Evolutionary conservation across 805 yeast species (phyloP), one percentile per base, ranked within the genome.

Genomic region (Suhomyces prunicola): DNA sequence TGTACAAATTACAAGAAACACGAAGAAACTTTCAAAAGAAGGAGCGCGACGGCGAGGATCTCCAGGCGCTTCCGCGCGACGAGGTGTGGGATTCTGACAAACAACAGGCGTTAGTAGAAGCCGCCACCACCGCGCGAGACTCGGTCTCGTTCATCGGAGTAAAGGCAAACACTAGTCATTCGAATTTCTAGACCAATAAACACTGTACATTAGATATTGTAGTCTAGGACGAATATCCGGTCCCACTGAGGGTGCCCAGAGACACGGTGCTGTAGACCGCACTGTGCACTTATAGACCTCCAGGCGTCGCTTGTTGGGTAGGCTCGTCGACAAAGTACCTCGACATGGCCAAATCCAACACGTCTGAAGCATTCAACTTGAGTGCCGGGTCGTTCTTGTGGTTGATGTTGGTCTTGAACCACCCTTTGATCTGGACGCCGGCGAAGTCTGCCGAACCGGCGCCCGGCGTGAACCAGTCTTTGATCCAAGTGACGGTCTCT

Each of bases 51-150:
- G 67, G 68, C 3, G 72, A 65, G 54, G 77, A 72, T 56, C 70
- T 82, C 62, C 76, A 73, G 31, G 70, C 73, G 17, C 68, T 78
- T 9, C 51, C 66, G 1, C 55, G 54, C 19, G 77, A 78, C 29
- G 66, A 68, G 15, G 61, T 65, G n/a, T 85, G 91, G 88, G 78
- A 80, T 3, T 66, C 68, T 29, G 73, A 74, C 15, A 81, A 83
- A 57, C 78, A 72, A 26, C 70, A 69, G 17, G 74, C 72, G 46
- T 70, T 92, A 40, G 69, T 69, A 12, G 67, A 63, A 19, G 83
- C 83, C 0, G 72, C 83, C 1, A 66, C 62, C 2, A 60, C 60
- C 5, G 94, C 92, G 0, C 74, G 92, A 58, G 73, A 79, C 44
- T 86, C 92, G 3, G 65, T 86, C 4, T 73, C 83, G 5, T 81